Evolutionary conservation across 305 asterid species (phyloP).

Genomic region (Fraxinus platypoda): DNA sequence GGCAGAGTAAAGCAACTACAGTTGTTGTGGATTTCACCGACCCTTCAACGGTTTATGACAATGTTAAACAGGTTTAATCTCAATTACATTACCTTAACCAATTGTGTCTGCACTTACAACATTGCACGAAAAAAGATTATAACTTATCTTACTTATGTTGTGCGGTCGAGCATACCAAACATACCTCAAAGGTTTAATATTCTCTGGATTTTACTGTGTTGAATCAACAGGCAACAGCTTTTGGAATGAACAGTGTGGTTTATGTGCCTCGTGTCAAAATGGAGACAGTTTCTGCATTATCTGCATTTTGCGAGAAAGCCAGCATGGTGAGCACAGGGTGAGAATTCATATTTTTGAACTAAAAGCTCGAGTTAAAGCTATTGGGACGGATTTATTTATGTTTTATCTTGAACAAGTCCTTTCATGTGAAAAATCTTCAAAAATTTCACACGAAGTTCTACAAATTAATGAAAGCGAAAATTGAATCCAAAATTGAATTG

Average conservation of each 20-base stretch:
- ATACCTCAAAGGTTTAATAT: not conserved
- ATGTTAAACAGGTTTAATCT: conserved; percentile 63
- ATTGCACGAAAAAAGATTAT: not conserved
- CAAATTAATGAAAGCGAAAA: not conserved
- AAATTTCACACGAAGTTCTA: not conserved
- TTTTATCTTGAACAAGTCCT: not conserved
- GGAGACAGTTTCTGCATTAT: conserved; percentile 69
- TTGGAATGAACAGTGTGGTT: conserved; percentile 77
- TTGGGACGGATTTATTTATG: not conserved
- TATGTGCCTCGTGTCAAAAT: conserved; percentile 62
- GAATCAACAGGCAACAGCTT: conserved; percentile 67
- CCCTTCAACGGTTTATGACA: conserved; percentile 77
- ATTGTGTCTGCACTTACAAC: not conserved
- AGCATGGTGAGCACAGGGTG: conserved; percentile 93
- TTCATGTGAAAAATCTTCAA: not conserved
- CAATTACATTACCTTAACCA: not conserved
- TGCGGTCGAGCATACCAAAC: not conserved
- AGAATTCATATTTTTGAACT: conserved; percentile 31
- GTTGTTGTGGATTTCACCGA: conserved; percentile 89
- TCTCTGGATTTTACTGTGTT: not conserved
- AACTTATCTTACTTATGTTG: not conserved
- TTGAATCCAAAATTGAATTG: not conserved
- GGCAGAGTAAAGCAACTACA: conserved; percentile 58
- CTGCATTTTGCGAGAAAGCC: conserved; percentile 89
- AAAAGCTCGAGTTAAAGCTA: not conserved